Evolutionary conservation across 345 rosid genomes (phyloP), one percentile per base, ranked within the genome.

Genomic region (Brassica cretica): DNA sequence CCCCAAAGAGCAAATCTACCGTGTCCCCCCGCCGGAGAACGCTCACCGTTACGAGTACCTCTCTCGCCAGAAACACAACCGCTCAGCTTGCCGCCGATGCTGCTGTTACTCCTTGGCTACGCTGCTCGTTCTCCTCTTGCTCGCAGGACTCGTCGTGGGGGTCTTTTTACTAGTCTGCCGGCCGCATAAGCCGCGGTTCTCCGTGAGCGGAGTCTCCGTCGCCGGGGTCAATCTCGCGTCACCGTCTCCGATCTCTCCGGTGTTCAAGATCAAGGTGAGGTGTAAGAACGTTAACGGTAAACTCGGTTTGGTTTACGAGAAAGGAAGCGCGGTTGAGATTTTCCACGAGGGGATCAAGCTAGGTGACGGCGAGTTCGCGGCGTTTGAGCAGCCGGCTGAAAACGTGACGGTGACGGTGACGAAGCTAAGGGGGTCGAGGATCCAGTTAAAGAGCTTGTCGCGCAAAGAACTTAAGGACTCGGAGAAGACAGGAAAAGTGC

Each of bases 1-100:
- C 80, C 94, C 91, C 5, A 88, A 82, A 76, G 86, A 91, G n/a
- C 87, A 84, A 75, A 79, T 93, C 56, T 90, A 85, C 73, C 86
- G 88, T 0, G 15, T 89, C 5, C 98, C 96, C 4, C 91, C 92
- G 0, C 87, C 87, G 8, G 84, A 75, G 27, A 86, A 86, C 58
- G 85, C 87, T 68, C 78, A 68, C 55, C 94, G 88, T 33, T 86
- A 67, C 81, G 82, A 85, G n/a, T 63, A 74, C 3, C 91, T 91
- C 81, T 77, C 98, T 5, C 73, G 84, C 61, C 79, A 73, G 3
- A 80, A 84, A 60, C 33, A 82, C n/a, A 71, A 74, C n/a, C 84
- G 76, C 11, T 68, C 85, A 8, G 2, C 24, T 49, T 82, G 83
- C 74, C 30, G 87, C 70, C 29, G 87, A 73, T 84, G 87, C 81